A percentile compares a stretch with the other conserved stretches of the same genome.
Evolutionary conservation across 495 filamentous ascomycete species (phyloP).

Genomic region (Neurospora africana): DNA sequence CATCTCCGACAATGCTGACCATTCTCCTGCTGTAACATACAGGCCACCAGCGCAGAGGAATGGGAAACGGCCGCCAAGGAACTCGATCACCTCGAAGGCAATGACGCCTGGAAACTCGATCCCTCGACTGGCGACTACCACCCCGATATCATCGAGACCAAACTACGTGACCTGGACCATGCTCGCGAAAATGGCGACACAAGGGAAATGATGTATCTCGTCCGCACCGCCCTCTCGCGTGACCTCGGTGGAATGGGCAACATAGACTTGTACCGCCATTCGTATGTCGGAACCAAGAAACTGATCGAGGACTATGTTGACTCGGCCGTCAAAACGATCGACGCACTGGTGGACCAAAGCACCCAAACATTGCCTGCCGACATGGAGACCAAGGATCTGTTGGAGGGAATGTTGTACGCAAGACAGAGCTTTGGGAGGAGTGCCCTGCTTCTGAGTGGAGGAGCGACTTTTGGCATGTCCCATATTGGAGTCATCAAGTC

Average conservation of each 20-base stretch:
- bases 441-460: conserved; percentile 77
- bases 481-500: conserved; percentile 91
- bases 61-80: conserved; percentile 64
- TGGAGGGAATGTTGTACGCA: conserved; percentile 52
- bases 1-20: background rate
- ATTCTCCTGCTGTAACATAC: background rate
- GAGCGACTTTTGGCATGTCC: conserved; percentile 91
- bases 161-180: conserved; percentile 62
- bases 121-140: conserved; percentile 52
- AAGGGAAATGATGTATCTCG: conserved; percentile 58
- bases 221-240: conserved; percentile 72
- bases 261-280: conserved; percentile 70
- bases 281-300: conserved; percentile 75
- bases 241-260: conserved; percentile 81
- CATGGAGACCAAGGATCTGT: conserved; percentile 53
- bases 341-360: conserved; percentile 55
- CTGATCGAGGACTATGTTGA: conserved; percentile 82
- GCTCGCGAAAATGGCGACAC: conserved; percentile 68
- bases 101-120: conserved; percentile 71
- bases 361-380: conserved; percentile 37
- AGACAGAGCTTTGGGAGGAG: conserved; percentile 83
- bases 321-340: conserved; percentile 61
- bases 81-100: conserved; percentile 70
- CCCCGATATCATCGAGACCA: conserved; percentile 51
- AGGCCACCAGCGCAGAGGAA: conserved; percentile 53